Conservation (phyloP, 2,329 filamentous ascomycete genomes). For the Massarina eburnea region DNA sequence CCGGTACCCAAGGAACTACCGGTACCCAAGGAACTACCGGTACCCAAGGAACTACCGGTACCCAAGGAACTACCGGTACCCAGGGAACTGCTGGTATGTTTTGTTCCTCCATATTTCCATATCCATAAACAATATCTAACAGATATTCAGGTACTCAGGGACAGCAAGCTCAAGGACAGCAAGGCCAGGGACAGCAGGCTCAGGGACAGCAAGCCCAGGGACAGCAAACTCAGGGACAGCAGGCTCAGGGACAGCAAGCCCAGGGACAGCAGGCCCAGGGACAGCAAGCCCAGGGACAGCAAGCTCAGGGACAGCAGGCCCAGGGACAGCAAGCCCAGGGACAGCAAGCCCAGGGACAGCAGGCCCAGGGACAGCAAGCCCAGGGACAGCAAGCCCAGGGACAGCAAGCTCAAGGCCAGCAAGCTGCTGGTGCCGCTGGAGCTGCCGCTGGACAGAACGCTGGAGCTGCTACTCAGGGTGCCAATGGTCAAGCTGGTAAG, state of each 20-base stretch:
- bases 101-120: too few species aligned
- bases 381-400: conserved; percentile 7
- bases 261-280: background rate
- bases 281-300: conserved; percentile 2
- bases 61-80: too few species aligned
- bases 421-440: conserved; percentile 3
- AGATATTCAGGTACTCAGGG: too few species aligned
- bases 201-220: conserved; percentile 1
- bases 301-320: conserved; percentile 4
- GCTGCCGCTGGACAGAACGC: conserved; percentile 7
- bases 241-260: conserved; percentile 5
- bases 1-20: background rate
- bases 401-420: conserved; percentile 1
- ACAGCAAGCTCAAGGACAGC: conserved; percentile 4
- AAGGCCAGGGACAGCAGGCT: background rate
- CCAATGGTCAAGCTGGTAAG: too few species aligned
- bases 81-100: too few species aligned
- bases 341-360: too few species aligned
- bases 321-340: background rate
- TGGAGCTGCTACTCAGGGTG: conserved; percentile 3
- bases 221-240: background rate
- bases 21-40: background rate
- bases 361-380: too few species aligned
- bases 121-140: too few species aligned
- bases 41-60: too few species aligned